Conservation (phyloP, 257 asterid species). For the Nicotiana paniculata region DNA sequence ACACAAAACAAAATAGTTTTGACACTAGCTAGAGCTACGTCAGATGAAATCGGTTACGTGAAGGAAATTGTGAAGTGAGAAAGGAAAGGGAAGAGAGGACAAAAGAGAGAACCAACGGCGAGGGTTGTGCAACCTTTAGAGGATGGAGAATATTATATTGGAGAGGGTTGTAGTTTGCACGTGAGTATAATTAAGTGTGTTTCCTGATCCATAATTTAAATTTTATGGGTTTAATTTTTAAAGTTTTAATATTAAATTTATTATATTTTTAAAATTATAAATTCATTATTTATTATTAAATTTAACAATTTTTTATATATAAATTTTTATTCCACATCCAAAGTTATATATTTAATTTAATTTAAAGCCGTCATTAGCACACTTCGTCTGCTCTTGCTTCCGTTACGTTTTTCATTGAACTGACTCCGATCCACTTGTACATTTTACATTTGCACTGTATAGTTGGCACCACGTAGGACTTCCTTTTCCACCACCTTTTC, state of each 20-base stretch:
- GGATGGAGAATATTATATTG: neutral
- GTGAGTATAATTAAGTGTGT: neutral
- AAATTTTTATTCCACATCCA: too few relatives aligned
- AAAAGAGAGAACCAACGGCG: conserved; percentile 13
- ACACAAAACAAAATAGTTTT: neutral
- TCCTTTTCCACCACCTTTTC: neutral
- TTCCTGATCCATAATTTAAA: too few relatives aligned
- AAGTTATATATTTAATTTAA: too few relatives aligned
- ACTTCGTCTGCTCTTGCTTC: neutral
- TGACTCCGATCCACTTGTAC: conserved; percentile 6
- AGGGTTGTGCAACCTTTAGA: neutral
- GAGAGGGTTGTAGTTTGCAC: conserved; percentile 21
- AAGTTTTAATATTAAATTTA: accelerated
- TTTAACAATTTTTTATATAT: too few relatives aligned
- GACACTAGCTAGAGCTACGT: conserved; percentile 9
- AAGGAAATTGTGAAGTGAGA: conserved; percentile 9
- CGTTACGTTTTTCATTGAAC: neutral
- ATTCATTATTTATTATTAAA: too few relatives aligned
- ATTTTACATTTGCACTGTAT: conserved; percentile 9
- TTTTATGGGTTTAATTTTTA: too few relatives aligned
- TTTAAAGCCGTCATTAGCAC: neutral
- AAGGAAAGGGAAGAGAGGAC: neutral
- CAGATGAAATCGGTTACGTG: conserved; percentile 19
- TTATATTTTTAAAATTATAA: too few relatives aligned
- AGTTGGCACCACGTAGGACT: neutral